These are phyloP conservation scores for Buddleja alternifolia DNA, from an alignment of 257 asterid genomes.

Conservation along the genomic window DNA sequence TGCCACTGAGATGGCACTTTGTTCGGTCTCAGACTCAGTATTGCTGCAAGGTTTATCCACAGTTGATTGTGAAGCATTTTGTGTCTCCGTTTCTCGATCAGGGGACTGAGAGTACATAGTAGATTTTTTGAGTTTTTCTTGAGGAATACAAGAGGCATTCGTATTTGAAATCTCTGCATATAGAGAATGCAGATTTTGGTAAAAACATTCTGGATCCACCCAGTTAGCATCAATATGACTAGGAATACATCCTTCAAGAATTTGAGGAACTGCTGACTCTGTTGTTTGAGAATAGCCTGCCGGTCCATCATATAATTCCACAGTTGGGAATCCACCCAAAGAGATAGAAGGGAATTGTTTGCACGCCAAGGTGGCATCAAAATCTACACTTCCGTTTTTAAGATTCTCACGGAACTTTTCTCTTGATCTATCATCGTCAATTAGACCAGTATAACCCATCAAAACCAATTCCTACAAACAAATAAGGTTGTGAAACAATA, in stretches of 20 bases:
- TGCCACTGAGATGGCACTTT: slow-evolving; percentile 47
- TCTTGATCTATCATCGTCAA: slow-evolving; percentile 45
- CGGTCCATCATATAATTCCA: slow-evolving; percentile 72
- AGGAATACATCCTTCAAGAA: slow-evolving; percentile 56
- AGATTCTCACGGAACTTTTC: slow-evolving; percentile 44
- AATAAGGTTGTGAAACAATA: slow-evolving; percentile 34
- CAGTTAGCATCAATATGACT: slow-evolving; percentile 50
- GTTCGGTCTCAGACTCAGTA: slow-evolving; percentile 37
- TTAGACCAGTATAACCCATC: slow-evolving; percentile 61
- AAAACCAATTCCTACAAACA: slow-evolving; percentile 65
- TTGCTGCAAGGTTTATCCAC: slow-evolving; percentile 39
- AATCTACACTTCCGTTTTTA: slow-evolving; percentile 44
- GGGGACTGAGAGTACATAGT: slow-evolving; percentile 36
- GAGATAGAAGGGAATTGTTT: slow-evolving; percentile 74
- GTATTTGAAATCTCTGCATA: slow-evolving; percentile 42
- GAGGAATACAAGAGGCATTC: slow-evolving; percentile 31
- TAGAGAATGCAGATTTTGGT: slow-evolving; percentile 44
- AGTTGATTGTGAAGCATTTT: slow-evolving; percentile 39
- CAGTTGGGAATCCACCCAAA: slow-evolving; percentile 66
- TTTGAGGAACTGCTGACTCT: slow-evolving; percentile 52
- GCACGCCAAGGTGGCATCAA: slow-evolving; percentile 63
- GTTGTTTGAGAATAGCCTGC: slow-evolving; percentile 42
- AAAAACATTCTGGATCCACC: slow-evolving; percentile 49
- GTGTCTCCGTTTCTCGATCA: slow-evolving; percentile 40
- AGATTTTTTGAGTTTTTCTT: slow-evolving; percentile 41